Evolutionary conservation across 2,329 filamentous ascomycete genomes (phyloP), one percentile per base, ranked within the genome.

Genomic region (Pseudopyricularia javanii): DNA sequence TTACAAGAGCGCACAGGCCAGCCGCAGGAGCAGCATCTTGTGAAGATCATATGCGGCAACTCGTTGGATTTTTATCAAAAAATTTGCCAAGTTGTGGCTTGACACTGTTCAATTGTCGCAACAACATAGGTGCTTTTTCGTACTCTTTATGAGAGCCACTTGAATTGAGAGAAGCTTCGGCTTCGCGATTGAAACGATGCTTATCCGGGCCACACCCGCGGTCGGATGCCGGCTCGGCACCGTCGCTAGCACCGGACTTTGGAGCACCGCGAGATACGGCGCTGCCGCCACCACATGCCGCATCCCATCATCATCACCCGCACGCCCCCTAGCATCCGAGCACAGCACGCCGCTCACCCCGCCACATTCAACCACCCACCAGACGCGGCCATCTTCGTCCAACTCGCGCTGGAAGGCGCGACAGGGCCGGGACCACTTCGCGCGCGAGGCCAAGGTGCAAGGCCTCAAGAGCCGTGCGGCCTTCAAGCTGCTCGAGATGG

Each of bases 401-500:
- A 86, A 79, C 47, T 70, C 69, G 50, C 74, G 82, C 67, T 98
- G 93, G 93, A 88, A 89, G 66, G 76, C 78, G 51, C 84, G 93
- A 20, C 91, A 96, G 63, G 73, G 73, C 37, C 76, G 69, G 40
- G 93, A 98, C 69, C 69, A 68, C 17, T 95, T 82, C 64, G 79
- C 85, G 0, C 80, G 79, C 53, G 80, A 86, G 60, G 91, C 93
- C 47, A 86, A 82, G 62, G 82, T 94, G 2, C 78, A 86, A 59
- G 85, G 85, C 0, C 71, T 96, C 54, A 96, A 91, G 68, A 94
- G 89, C 61, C 82, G 93, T 56, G 93, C 93, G 26, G 93, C 91
- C 0, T 96, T 93, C 68, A 98, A 98, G 68, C 73, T 98, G 9
- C 69, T 96, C 17, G 57, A 91, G 86, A 87, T 98, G 68, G 86